Base-by-base conservation (phyloP, 2,329 filamentous ascomycete species). In the Cadophora sp. region DNA sequence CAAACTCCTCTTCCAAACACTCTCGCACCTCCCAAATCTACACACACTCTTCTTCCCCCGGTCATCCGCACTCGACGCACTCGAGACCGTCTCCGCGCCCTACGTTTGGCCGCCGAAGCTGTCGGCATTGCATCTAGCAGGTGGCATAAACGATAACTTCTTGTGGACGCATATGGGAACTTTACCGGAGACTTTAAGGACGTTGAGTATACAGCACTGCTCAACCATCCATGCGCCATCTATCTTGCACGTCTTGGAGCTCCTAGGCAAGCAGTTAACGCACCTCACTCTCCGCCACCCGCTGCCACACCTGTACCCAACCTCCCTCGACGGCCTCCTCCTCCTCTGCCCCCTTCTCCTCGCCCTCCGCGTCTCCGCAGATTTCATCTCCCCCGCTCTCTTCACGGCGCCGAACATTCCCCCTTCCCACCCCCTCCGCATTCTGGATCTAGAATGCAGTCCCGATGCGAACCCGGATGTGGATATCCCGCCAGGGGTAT, bases 391-490 rank as follows among this genome's bases (percentile, higher is more conserved):
- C 22, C 59, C 74, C 56, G 40, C 50, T 0, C 58, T 78, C 19
- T 76, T 79, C 55, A 55, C 71, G 16, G 29, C 60, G 12, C 65
- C 69, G 29, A 48, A 65, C 16, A 37, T 68, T 22, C 67, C 69
- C 2, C 16, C 63, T 16, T 31, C 51, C 5, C 76, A 77, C 62
- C 72, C 76, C 4, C 62, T 78, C 12, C 69, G 65, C 9, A 76
- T 77, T 31, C 58, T 79, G n/a, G 77, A 78, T 66, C 60, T 79
- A 9, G 77, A 78, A 62, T 78, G 76, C 48, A 76, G 74, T 22
- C 71, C 72, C 3, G 70, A 69, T 19, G 73, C 76, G 0, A 72
- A 67, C 14, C 65, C 72, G 22, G 75, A 78, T 16, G 70, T 77
- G 3, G 70, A 68, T 19, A 65, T 77, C 27, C 69, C 55, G 37